Base-by-base conservation (phyloP, 2,329 filamentous ascomycete species). In the Colletotrichum falcatum region DNA sequence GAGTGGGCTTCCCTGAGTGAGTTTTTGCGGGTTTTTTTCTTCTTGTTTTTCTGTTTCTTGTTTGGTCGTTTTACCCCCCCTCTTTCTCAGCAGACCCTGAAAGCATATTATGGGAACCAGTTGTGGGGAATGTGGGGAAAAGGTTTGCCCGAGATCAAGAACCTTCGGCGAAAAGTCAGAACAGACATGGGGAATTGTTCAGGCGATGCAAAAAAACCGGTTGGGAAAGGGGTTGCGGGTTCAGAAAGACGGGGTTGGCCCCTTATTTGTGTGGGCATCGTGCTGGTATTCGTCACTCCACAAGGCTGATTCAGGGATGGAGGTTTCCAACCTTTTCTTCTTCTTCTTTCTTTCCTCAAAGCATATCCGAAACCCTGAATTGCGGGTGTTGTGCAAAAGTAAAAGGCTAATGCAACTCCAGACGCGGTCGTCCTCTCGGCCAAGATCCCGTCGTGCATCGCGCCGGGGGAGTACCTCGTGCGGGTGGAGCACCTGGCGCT, bases 401-500 rank as follows among this genome's bases (percentile, higher is more conserved):
- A 3, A 9, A 28, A 37, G 23, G 33, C 46, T 26, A 5, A 28
- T 49, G 1, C n/a, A 2, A n/a, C n/a, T 44, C n/a, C 51, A 70
- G 67, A 70, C 44, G 51, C 39, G 0, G 35, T 51, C 20, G 51
- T 59, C 2, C 30, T 70, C 28, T 62, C 63, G 4, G 44, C 58
- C 44, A 70, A 67, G 63, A 70, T 70, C 37, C 67, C 64, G 6
- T 46, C 67, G 2, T 70, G 67, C 58, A 53, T 70, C n/a, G 56
- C 67, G 42, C 44, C 58, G 14, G 84, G 84, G 53, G 83, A 86
- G 71, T 86, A 86, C 73, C 81, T 86, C 51, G 75, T 86, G 16
- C 81, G 84, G n/a, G 82, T 82, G 14, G 84, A 86, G 77, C 83
- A 86, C 71, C 82, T 86, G 65, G 84, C 79, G 7, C 79, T 86